Conservation (phyloP, 495 filamentous ascomycete genomes). For the Lasiosphaeriaceae sp. region DNA sequence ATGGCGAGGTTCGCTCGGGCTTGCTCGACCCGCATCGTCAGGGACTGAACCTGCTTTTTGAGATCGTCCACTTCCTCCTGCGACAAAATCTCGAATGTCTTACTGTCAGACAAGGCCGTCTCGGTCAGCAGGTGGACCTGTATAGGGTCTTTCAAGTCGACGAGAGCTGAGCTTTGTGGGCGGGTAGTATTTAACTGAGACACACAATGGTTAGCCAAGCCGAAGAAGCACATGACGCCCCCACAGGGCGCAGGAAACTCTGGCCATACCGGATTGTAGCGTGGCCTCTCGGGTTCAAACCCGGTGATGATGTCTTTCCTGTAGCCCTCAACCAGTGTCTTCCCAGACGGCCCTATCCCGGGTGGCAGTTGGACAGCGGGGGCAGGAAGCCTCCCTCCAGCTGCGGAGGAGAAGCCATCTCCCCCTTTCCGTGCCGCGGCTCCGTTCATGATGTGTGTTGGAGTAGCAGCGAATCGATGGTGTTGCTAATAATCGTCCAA, state of each 20-base stretch:
- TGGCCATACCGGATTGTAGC: slow-evolving; percentile 46
- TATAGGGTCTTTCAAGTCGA: slow-evolving; percentile 52
- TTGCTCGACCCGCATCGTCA: slow-evolving; percentile 72
- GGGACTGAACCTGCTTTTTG: slow-evolving; percentile 73
- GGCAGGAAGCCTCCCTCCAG: slow-evolving; percentile 6
- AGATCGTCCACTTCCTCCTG: slow-evolving; percentile 85
- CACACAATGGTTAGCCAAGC: not conserved
- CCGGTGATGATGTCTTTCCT: slow-evolving; percentile 39
- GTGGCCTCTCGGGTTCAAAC: slow-evolving; percentile 41
- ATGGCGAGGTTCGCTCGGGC: slow-evolving; percentile 79
- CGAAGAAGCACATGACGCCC: not conserved
- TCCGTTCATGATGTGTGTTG: slow-evolving; percentile 18
- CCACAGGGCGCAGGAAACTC: not conserved
- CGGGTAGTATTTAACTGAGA: slow-evolving; percentile 9
- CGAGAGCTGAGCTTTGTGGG: slow-evolving; percentile 32
- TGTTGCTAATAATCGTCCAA: slow-evolving; percentile 14
- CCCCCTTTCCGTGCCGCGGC: slow-evolving; percentile 14
- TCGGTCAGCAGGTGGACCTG: slow-evolving; percentile 86
- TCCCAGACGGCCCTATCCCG: slow-evolving; percentile 25
- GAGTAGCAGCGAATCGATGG: not conserved
- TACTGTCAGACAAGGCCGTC: slow-evolving; percentile 85
- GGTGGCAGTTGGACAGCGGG: slow-evolving; percentile 5
- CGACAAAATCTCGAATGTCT: slow-evolving; percentile 76
- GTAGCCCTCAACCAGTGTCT: slow-evolving; percentile 45
- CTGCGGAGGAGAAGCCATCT: slow-evolving; percentile 8